phyloP scores from a whole-genome alignment of 257 asterid genomes.

The Echites panduratus region DNA sequence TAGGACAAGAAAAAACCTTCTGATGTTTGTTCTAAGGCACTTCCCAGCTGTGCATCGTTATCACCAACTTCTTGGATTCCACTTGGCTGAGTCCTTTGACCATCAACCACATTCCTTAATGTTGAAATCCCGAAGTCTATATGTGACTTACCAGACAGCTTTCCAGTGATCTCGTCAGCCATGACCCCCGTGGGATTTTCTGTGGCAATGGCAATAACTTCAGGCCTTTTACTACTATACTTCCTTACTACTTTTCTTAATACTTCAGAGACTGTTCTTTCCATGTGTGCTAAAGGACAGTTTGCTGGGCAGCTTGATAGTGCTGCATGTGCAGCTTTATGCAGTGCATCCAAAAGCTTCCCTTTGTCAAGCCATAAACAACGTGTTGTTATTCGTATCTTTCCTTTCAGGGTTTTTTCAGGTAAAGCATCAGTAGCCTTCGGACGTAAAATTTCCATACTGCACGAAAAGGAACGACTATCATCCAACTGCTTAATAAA shows the following conservation, averaged over 20 bases:
- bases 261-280: conserved; percentile 85
- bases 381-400: conserved; percentile 91
- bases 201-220: conserved; percentile 72
- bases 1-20: conserved; percentile 48
- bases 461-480: conserved; percentile 28
- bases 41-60: conserved; percentile 29
- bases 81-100: conserved; percentile 35
- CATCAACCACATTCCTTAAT: conserved; percentile 55
- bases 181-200: conserved; percentile 85
- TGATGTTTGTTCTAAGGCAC: conserved; percentile 33
- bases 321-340: conserved; percentile 94
- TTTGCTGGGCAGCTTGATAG: conserved; percentile 83
- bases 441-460: conserved; percentile 96
- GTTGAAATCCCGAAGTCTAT: conserved; percentile 41
- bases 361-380: conserved; percentile 99
- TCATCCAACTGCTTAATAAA: conserved; percentile 20
- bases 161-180: conserved; percentile 74
- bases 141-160: conserved; percentile 57
- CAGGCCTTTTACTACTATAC: conserved; percentile 93
- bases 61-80: conserved; percentile 35
- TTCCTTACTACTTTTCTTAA: conserved; percentile 88
- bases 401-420: conserved; percentile 70
- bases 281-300: conserved; percentile 84
- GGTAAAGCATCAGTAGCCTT: conserved; percentile 34
- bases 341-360: conserved; percentile 92